Percentiles rank a stretch among this genome's conserved stretches.
These are phyloP conservation scores for Wickerhamiella dianesei DNA, from an alignment of 805 yeast genomes.

Conservation along the genomic window DNA sequence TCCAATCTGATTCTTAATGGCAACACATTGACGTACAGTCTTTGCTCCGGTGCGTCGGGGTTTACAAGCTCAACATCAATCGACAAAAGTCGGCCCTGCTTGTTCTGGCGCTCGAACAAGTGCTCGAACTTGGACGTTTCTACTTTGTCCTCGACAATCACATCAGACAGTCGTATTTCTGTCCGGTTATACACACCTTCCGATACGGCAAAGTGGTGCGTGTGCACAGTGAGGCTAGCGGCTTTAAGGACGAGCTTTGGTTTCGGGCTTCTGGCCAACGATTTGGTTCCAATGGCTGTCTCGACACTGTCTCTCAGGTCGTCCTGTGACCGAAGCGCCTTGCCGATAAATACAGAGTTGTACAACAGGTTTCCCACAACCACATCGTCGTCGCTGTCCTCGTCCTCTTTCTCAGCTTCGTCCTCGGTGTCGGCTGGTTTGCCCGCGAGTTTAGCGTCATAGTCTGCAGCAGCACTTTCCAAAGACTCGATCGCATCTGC, in stretches of 20 bases:
- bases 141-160: slow-evolving; percentile 61
- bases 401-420: slow-evolving; percentile 13
- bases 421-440: slow-evolving; percentile 8
- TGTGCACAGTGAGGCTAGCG: slow-evolving; percentile 27
- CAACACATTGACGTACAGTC: slow-evolving; percentile 27
- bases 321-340: slow-evolving; percentile 20
- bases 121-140: slow-evolving; percentile 87
- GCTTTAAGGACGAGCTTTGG: slow-evolving; percentile 21
- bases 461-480: slow-evolving; percentile 27
- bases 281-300: slow-evolving; percentile 28
- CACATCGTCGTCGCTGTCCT: slow-evolving; percentile 4
- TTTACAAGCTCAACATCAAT: not conserved
- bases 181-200: not conserved
- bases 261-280: slow-evolving; percentile 8
- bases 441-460: not conserved
- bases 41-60: slow-evolving; percentile 6
- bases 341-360: slow-evolving; percentile 57
- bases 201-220: not conserved
- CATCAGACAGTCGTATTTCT: slow-evolving; percentile 22
- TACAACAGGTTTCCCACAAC: slow-evolving; percentile 51
- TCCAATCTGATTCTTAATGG: slow-evolving; percentile 81
- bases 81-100: not conserved
- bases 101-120: slow-evolving; percentile 32
- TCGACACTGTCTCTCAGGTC: slow-evolving; percentile 42
- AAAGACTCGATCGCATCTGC: slow-evolving; percentile 50